A percentile compares a stretch with the other conserved stretches of the same genome.
Conservation (phyloP, 805 yeast genomes). For the Ogataea polymorpha region DNA sequence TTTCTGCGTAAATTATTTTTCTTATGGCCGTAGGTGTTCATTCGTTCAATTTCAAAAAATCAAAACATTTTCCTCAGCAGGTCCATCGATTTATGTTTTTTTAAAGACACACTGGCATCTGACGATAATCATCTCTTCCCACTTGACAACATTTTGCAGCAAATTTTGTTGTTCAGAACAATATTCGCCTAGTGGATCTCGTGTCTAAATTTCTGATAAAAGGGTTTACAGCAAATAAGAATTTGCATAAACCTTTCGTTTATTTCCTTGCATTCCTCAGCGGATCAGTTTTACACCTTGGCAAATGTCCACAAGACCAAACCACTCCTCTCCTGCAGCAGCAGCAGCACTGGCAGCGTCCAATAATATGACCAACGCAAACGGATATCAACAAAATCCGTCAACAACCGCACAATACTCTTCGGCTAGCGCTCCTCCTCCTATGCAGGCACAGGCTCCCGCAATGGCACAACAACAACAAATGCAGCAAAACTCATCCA, state of each 20-base stretch:
- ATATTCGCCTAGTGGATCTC: not conserved
- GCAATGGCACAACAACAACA: constrained; percentile 12
- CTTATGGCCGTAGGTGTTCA: constrained; percentile 4
- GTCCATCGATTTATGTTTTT: constrained; percentile 10
- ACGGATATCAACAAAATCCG: constrained; percentile 23
- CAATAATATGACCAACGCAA: constrained; percentile 21
- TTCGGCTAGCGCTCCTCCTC: constrained; percentile 19
- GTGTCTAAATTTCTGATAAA: not conserved
- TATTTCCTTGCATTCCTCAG: constrained; percentile 9
- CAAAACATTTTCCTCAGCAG: constrained; percentile 10
- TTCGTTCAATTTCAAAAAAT: not conserved
- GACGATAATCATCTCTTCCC: not conserved
- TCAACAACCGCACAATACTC: constrained; percentile 32
- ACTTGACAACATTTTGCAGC: not conserved
- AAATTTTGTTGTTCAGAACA: constrained; percentile 1
- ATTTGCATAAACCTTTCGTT: constrained; percentile 1
- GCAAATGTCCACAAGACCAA: constrained; percentile 26
- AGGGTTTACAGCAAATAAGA: constrained; percentile 1
- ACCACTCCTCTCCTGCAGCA: constrained; percentile 31
- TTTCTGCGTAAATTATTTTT: constrained; percentile 1
- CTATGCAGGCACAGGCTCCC: constrained; percentile 14
- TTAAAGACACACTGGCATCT: constrained; percentile 8
- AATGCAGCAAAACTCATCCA: constrained; percentile 13
- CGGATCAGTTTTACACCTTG: constrained; percentile 1
- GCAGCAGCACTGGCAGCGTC: constrained; percentile 36